Percentiles rank a stretch among this genome's conserved stretches.
These are phyloP conservation scores for Echeveria elegans DNA, from an alignment of 164 flowering plant species.

Conservation along the genomic window DNA sequence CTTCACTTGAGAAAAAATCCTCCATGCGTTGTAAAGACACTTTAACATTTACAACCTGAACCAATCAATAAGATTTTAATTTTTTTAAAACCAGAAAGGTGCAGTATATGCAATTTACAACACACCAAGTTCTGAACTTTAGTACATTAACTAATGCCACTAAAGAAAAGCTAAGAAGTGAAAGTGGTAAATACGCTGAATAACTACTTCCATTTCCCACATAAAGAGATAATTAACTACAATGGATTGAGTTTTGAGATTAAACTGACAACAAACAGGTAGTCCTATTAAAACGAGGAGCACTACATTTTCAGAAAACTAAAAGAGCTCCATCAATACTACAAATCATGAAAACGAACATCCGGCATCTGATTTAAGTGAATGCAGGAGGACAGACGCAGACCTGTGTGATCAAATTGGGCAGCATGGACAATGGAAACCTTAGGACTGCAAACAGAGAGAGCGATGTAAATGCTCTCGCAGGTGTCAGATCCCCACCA, in stretches of 20 bases:
- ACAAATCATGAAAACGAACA: not conserved
- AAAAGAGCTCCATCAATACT: not conserved
- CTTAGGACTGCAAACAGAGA: constrained; percentile 63
- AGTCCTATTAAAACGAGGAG: not conserved
- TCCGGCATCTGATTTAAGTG: not conserved
- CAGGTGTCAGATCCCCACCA: constrained; percentile 73
- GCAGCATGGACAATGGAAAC: constrained; percentile 62
- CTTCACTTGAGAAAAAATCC: constrained; percentile 75
- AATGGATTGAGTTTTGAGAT: not conserved
- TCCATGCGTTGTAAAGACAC: constrained; percentile 92
- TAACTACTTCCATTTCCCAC: not conserved
- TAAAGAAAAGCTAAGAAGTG: not conserved
- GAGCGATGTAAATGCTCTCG: constrained; percentile 70
- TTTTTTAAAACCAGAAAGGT: not conserved
- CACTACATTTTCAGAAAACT: not conserved
- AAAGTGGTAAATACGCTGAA: not conserved
- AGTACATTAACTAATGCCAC: not conserved
- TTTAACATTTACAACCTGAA: constrained; percentile 81
- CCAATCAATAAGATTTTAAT: not conserved
- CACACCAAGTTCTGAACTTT: not conserved
- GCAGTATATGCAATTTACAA: not conserved
- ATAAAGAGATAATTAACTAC: not conserved
- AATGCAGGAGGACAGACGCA: constrained; percentile 18
- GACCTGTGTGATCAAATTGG: constrained; percentile 71
- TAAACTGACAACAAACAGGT: not conserved